These are phyloP conservation scores for Coniophora puteana DNA, from an alignment of 1,284 basidiomycete genomes.

Conservation along the genomic window DNA sequence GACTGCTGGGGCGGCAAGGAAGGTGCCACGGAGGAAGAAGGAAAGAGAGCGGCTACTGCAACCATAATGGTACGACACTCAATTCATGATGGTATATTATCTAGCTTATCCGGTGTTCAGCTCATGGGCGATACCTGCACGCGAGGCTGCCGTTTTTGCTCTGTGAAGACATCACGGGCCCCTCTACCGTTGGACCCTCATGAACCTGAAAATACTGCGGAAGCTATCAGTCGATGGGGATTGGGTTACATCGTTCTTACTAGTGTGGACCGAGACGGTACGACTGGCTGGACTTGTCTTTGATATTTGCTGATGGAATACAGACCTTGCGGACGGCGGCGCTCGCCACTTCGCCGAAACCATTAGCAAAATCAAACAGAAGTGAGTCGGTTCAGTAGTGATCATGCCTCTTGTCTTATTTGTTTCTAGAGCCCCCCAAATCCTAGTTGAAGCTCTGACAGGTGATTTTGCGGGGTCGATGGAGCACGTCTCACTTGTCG, in stretches of 20 bases:
- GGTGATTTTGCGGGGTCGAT: constrained; percentile 89
- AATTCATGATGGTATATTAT: constrained; percentile 1
- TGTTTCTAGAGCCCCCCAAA: constrained; percentile 78
- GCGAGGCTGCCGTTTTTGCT: constrained; percentile 96
- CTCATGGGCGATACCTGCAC: constrained; percentile 99
- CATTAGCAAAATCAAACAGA: constrained; percentile 93
- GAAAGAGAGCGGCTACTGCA: constrained; percentile 88
- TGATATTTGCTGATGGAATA: constrained; percentile 5
- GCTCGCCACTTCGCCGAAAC: constrained; percentile 94
- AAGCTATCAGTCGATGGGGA: constrained; percentile 98
- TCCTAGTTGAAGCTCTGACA: constrained; percentile 95
- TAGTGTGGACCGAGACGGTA: constrained; percentile 95
- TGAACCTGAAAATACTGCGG: constrained; percentile 97
- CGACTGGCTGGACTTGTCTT: constrained; percentile 17
- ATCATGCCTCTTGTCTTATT: constrained; percentile 1
- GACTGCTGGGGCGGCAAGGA: constrained; percentile 97
- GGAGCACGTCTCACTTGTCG: constrained; percentile 78
- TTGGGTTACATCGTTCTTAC: constrained; percentile 98
- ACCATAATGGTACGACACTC: constrained; percentile 85
- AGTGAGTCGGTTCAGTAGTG: constrained; percentile 42
- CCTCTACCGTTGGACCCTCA: constrained; percentile 94
- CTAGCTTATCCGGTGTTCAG: constrained; percentile 27
- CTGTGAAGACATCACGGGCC: constrained; percentile 89
- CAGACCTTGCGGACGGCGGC: constrained; percentile 91
- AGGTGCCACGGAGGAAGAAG: constrained; percentile 67